Percentiles rank a stretch among this genome's conserved stretches.
Conservation (phyloP, 768 basidiomycete species). For the Termitomyces sp. region DNA sequence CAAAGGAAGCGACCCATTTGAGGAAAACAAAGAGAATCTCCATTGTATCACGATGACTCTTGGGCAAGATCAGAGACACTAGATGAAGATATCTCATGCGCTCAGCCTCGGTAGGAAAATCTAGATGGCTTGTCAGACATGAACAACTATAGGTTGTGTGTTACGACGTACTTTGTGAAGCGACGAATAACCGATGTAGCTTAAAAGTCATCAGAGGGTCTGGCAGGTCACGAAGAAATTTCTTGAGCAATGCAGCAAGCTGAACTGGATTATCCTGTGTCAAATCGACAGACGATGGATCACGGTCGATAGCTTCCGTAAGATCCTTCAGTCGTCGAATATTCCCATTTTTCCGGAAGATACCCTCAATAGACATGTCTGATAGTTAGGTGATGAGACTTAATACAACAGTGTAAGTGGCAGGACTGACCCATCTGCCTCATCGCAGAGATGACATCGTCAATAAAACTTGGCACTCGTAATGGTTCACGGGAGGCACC, state of each 20-base stretch:
- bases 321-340: constrained; percentile 90
- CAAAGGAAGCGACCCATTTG: constrained; percentile 99
- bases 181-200: constrained; percentile 82
- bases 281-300: constrained; percentile 86
- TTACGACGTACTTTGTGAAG: constrained; percentile 71
- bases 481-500: constrained; percentile 83
- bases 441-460: constrained; percentile 98
- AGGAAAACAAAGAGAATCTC: constrained; percentile 98
- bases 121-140: constrained; percentile 32
- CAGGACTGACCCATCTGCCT: constrained; percentile 89
- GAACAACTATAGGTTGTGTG: not conserved
- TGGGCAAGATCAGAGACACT: constrained; percentile 81
- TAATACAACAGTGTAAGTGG: not conserved
- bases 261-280: constrained; percentile 96
- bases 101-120: constrained; percentile 67
- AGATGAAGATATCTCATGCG: constrained; percentile 82
- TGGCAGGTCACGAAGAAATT: constrained; percentile 93
- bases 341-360: constrained; percentile 98
- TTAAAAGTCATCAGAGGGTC: constrained; percentile 96
- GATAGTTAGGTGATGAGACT: not conserved
- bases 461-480: constrained; percentile 94
- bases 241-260: constrained; percentile 93
- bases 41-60: constrained; percentile 93
- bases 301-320: constrained; percentile 91
- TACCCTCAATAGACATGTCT: constrained; percentile 99